Conservation (phyloP, 2,329 filamentous ascomycete species). For the Knoxdaviesia proteae region DNA sequence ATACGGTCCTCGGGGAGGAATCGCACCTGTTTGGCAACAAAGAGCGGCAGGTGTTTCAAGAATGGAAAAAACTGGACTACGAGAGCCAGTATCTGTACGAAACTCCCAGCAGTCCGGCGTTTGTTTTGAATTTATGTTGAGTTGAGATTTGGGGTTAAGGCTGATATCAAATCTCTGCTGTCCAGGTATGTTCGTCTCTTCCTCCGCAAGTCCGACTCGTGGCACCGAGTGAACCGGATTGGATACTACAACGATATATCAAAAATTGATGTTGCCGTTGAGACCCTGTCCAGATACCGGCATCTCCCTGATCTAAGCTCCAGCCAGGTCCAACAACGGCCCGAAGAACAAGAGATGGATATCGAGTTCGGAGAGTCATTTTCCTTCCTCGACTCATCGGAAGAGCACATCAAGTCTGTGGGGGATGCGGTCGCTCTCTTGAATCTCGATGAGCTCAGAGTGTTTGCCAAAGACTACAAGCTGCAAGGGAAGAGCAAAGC, state of each 20-base stretch:
- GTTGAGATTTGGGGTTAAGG: not conserved
- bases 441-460: constrained; percentile 72
- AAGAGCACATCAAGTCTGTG: constrained; percentile 50
- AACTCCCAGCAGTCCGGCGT: no score
- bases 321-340: constrained; percentile 5
- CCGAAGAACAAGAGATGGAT: constrained; percentile 12
- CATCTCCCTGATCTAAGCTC: constrained; percentile 24
- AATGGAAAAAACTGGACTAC: constrained; percentile 57
- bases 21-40: constrained; percentile 65
- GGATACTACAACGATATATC: constrained; percentile 69
- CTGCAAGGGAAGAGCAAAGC: constrained; percentile 74
- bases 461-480: constrained; percentile 67
- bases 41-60: constrained; percentile 55
- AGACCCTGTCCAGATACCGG: constrained; percentile 36
- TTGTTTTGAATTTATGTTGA: not conserved
- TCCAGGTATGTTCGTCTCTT: constrained; percentile 76
- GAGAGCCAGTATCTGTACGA: constrained; percentile 77
- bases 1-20: constrained; percentile 79
- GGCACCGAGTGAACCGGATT: constrained; percentile 65
- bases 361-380: constrained; percentile 35
- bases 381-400: constrained; percentile 61
- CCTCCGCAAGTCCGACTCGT: constrained; percentile 71
- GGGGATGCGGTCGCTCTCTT: constrained; percentile 70
- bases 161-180: not conserved
- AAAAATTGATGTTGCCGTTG: constrained; percentile 46